Conservation (phyloP, 352 stramenopile species). For the Hyaloperonospora brassicae region DNA sequence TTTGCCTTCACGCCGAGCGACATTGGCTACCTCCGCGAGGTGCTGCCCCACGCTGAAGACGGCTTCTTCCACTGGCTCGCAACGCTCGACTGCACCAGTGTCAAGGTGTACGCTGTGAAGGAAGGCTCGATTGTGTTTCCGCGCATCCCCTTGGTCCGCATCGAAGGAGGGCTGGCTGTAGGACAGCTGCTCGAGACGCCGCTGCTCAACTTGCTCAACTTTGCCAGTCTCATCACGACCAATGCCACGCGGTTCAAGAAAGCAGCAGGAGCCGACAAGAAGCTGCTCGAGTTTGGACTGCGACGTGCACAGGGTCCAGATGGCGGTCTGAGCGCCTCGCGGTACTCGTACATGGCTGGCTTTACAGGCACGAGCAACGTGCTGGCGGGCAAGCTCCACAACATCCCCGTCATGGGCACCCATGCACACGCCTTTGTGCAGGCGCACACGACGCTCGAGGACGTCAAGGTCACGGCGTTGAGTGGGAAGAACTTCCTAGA, state of each 20-base stretch:
- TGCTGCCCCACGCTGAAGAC: slow-evolving; percentile 84
- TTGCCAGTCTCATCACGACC: slow-evolving; percentile 94
- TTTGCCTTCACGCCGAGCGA: slow-evolving; percentile 92
- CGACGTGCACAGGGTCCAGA: slow-evolving; percentile 93
- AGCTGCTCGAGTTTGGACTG: slow-evolving; percentile 91
- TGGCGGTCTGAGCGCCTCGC: slow-evolving; percentile 93
- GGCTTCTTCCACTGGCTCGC: slow-evolving; percentile 94
- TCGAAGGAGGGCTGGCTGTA: slow-evolving; percentile 91
- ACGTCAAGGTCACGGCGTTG: slow-evolving; percentile 69
- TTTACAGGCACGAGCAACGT: slow-evolving; percentile 98
- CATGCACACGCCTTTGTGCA: slow-evolving; percentile 98
- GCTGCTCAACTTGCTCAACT: slow-evolving; percentile 98
- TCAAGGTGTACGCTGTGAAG: slow-evolving; percentile 92
- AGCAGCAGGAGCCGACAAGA: slow-evolving; percentile 83
- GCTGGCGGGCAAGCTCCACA: slow-evolving; percentile 92
- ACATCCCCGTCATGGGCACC: slow-evolving; percentile 94
- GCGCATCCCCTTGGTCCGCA: slow-evolving; percentile 89
- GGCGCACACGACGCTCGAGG: slow-evolving; percentile 89
- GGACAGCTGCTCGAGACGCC: slow-evolving; percentile 97
- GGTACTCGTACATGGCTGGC: slow-evolving; percentile 96
- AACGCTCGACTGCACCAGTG: slow-evolving; percentile 87
- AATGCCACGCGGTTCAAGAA: slow-evolving; percentile 96
- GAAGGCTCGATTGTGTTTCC: slow-evolving; percentile 97
- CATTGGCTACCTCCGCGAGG: slow-evolving; percentile 90
- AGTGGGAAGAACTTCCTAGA: slow-evolving; percentile 77